These are phyloP conservation scores for Hyphodiscus hymeniophilus DNA, from an alignment of 495 filamentous ascomycete genomes.

Conservation along the genomic window DNA sequence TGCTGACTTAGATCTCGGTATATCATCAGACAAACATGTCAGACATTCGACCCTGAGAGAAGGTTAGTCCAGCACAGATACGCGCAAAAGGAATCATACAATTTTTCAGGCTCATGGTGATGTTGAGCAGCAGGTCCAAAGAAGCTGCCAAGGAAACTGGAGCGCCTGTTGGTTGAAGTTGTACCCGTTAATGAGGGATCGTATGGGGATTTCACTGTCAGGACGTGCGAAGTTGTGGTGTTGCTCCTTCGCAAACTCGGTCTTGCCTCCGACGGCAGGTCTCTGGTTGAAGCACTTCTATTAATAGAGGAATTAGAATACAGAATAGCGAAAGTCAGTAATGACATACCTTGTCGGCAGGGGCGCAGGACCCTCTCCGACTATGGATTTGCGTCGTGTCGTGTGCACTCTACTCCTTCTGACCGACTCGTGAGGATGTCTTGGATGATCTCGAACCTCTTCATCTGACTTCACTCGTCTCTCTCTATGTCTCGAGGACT, in stretches of 20 bases:
- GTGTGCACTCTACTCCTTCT: constrained; percentile 11
- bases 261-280: constrained; percentile 3
- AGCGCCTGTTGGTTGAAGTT: constrained; percentile 8
- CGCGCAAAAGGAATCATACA: constrained; percentile 9
- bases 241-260: constrained; percentile 16
- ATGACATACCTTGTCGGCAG: constrained; percentile 9
- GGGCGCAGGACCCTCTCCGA: constrained; percentile 6
- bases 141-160: constrained; percentile 18
- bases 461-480: not conserved
- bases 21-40: constrained; percentile 56
- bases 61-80: not conserved
- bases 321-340: not conserved
- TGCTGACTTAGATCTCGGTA: constrained; percentile 49
- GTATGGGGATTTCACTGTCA: not conserved
- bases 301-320: constrained; percentile 7
- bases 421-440: constrained; percentile 6
- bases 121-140: constrained; percentile 12
- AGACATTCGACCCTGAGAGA: constrained; percentile 53
- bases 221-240: constrained; percentile 17
- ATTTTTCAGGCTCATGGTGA: constrained; percentile 18
- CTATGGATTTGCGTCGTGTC: constrained; percentile 14
- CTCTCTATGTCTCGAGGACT: constrained; percentile 3
- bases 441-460: constrained; percentile 5
- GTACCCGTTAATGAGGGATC: constrained; percentile 1
- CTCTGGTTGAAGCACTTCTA: constrained; percentile 12